These are phyloP conservation scores for Plantago coronopus DNA, from an alignment of 305 asterid species.

Conservation along the genomic window DNA sequence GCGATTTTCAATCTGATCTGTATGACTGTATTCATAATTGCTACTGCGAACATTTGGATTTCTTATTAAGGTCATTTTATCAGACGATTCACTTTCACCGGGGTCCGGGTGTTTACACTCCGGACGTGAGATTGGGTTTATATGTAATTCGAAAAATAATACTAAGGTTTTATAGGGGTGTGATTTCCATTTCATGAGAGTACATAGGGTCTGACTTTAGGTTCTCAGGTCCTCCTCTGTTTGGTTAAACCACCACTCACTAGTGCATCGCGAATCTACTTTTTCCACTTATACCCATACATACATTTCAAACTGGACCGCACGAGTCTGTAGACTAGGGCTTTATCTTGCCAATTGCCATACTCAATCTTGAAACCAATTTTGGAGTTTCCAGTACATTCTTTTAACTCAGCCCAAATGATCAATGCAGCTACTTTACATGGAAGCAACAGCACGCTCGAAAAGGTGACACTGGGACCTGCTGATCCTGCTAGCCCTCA, in stretches of 20 bases:
- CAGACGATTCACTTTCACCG: too few species aligned
- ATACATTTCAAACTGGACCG: slow-evolving; percentile 25
- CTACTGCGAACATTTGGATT: too few species aligned
- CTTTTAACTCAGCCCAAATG: slow-evolving; percentile 22
- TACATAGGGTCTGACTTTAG: too few species aligned
- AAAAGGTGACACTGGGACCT: slow-evolving; percentile 59
- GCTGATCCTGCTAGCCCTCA: slow-evolving; percentile 41
- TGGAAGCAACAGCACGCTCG: slow-evolving; percentile 57
- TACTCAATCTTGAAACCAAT: not conserved
- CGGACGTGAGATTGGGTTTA: too few species aligned
- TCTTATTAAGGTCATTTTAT: too few species aligned
- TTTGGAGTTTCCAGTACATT: slow-evolving; percentile 1
- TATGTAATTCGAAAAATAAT: too few species aligned
- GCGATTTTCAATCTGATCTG: too few species aligned
- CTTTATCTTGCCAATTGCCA: not conserved
- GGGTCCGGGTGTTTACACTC: too few species aligned
- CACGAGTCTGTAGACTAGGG: slow-evolving; percentile 19
- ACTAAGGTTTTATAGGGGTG: too few species aligned
- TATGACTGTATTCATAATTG: too few species aligned
- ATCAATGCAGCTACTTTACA: slow-evolving; percentile 48
- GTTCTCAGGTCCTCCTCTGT: not conserved
- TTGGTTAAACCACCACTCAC: not conserved
- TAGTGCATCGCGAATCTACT: not conserved
- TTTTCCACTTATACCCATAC: slow-evolving; percentile 24
- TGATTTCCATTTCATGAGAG: too few species aligned